Base-by-base conservation (phyloP, 2,329 filamentous ascomycete species). In the Alternaria atra region DNA sequence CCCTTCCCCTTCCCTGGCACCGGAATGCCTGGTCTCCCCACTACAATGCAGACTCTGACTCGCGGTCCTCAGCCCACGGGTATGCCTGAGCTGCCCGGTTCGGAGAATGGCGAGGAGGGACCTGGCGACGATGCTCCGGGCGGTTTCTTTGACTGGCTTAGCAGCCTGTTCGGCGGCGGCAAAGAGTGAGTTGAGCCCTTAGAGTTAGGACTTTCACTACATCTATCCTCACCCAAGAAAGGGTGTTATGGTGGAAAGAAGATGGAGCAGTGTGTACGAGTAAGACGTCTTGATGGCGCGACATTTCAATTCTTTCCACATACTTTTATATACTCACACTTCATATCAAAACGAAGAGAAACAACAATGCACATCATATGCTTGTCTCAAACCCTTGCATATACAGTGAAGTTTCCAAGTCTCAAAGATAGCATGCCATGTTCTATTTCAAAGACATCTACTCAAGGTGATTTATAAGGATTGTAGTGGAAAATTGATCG, bases 401-500 rank as follows among this genome's bases (percentile, higher is more conserved):
- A 42, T 9, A 13, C 39, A 23, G 37, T 40, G 37, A 40, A 40
- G 8, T 20, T 23, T 13, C 15, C 12, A 25, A 25, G 12, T 25
- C 39, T 42, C 39, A 2, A 35, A 50, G 8, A 50, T 37, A 25
- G 15, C 8, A 27, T n/a, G 20, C 32, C n/a, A 20, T 58, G 30
- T 44, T 17, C 17, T 27, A 57, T 32, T 25, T 40, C 9, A 30
- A 27, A 15, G 13, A 52, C 23, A 29, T 25, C 8, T 20, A 34
- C 17, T 8, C 48, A n/a, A 40, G 10, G 43, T n/a, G 39, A 5
- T 5, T 25, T 39, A 40, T 30, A 59, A 48, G 48, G 56, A 59
- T 27, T 12, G 40, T 46, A 58, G 40, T 44, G 30, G 39, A 61
- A 58, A 51, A 27, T 66, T 71, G 67, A 70, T 60, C 55, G 60